Conservation (phyloP, 768 basidiomycete genomes). For the Tephrocybe rancida region DNA sequence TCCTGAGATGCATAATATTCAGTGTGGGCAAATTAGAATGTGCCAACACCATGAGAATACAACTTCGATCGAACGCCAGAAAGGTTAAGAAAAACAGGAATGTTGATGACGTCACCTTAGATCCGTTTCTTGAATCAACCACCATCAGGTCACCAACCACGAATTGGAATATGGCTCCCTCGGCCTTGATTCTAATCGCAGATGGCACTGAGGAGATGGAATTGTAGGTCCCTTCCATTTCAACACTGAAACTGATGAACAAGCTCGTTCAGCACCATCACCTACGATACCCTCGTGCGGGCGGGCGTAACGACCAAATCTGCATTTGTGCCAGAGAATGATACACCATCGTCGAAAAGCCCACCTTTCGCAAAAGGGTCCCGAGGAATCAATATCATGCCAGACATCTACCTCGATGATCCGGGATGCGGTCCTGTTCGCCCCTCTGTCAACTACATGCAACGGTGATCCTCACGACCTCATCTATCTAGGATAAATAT, state of each 20-base stretch:
- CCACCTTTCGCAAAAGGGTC: conserved; percentile 65
- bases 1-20: no score
- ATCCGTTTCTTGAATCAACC: neutral
- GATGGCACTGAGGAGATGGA: conserved; percentile 91
- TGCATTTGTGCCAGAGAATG: conserved; percentile 54
- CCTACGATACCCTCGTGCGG: conserved; percentile 81
- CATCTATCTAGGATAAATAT: conserved; percentile 52
- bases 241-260: neutral
- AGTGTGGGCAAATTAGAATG: no score
- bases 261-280: conserved; percentile 60
- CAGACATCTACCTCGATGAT: conserved; percentile 58
- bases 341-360: conserved; percentile 25
- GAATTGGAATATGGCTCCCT: conserved; percentile 35
- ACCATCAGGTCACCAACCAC: neutral
- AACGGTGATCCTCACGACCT: neutral
- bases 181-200: conserved; percentile 74
- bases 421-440: conserved; percentile 50
- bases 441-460: neutral
- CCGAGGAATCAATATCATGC: conserved; percentile 71
- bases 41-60: no score
- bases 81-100: no score
- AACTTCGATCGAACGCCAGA: no score
- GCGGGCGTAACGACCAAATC: conserved; percentile 70
- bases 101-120: neutral
- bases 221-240: conserved; percentile 56